Percentiles rank a stretch among this genome's conserved stretches.
These are phyloP conservation scores for Terfezia boudieri DNA, from an alignment of 495 filamentous ascomycete genomes.

Conservation along the genomic window DNA sequence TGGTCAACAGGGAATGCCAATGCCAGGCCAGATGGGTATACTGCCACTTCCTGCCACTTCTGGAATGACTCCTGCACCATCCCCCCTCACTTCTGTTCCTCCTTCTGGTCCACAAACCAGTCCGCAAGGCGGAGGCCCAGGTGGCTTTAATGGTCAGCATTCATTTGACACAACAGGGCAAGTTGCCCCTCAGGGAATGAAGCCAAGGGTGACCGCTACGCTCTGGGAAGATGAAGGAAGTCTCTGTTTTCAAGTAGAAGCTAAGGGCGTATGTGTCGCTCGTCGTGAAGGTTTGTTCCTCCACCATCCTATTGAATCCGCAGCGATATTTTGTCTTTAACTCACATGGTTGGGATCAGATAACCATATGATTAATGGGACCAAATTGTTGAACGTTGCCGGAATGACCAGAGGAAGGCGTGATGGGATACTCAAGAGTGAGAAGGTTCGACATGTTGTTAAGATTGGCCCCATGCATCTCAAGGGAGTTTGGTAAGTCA, in stretches of 20 bases:
- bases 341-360: conserved; percentile 32
- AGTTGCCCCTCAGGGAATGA: conserved; percentile 82
- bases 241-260: conserved; percentile 93
- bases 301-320: background rate
- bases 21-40: conserved; percentile 31
- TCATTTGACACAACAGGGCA: conserved; percentile 81
- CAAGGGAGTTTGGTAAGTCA: conserved; percentile 86
- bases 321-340: background rate
- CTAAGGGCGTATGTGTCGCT: conserved; percentile 87
- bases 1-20: conserved; percentile 39
- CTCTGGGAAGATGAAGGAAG: conserved; percentile 97
- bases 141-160: conserved; percentile 29
- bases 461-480: conserved; percentile 99
- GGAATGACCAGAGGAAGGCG: conserved; percentile 92
- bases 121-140: conserved; percentile 24
- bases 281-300: conserved; percentile 58
- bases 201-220: conserved; percentile 91
- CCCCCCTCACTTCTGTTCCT: conserved; percentile 13
- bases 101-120: conserved; percentile 15
- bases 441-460: conserved; percentile 88
- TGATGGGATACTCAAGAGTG: conserved; percentile 94
- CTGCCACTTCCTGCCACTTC: conserved; percentile 42
- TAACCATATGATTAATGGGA: conserved; percentile 98
- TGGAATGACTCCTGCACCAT: conserved; percentile 13
- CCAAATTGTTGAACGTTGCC: conserved; percentile 87